These are phyloP conservation scores for Plasmodium malariae DNA, from an alignment of 169 alveolate species.

Conservation along the genomic window DNA sequence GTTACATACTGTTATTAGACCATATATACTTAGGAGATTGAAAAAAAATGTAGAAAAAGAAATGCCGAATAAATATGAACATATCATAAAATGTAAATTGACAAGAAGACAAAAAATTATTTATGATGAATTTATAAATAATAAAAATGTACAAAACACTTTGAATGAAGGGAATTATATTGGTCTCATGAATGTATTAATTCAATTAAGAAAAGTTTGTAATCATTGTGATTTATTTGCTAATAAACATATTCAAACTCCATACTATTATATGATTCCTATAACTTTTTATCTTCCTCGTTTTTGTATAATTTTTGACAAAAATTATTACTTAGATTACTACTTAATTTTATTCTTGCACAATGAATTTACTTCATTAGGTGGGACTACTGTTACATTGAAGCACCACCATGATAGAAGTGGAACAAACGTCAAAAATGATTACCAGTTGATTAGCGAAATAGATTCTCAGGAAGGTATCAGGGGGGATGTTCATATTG, in stretches of 20 bases:
- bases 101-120: conserved; percentile 94
- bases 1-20: conserved; percentile 97
- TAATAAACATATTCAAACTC: conserved; percentile 93
- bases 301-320: conserved; percentile 20
- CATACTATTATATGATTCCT: conserved; percentile 88
- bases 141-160: conserved; percentile 83
- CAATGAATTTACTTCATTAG: conserved; percentile 36
- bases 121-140: conserved; percentile 97
- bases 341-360: conserved; percentile 21
- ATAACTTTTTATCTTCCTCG: conserved; percentile 78
- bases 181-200: conserved; percentile 96
- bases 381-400: conserved; percentile 1
- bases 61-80: conserved; percentile 98
- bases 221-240: conserved; percentile 99
- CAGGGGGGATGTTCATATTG: too few species aligned
- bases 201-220: conserved; percentile 98
- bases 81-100: conserved; percentile 94
- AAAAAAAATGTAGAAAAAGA: conserved; percentile 99
- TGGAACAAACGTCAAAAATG: too few species aligned
- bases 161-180: conserved; percentile 92
- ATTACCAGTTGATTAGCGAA: too few species aligned
- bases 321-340: conserved; percentile 26
- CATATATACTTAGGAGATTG: conserved; percentile 97
- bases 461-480: too few species aligned
- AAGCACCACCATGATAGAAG: too few species aligned